phyloP scores from a whole-genome alignment of 129 eudicot genomes.

The Arctium lappa region DNA sequence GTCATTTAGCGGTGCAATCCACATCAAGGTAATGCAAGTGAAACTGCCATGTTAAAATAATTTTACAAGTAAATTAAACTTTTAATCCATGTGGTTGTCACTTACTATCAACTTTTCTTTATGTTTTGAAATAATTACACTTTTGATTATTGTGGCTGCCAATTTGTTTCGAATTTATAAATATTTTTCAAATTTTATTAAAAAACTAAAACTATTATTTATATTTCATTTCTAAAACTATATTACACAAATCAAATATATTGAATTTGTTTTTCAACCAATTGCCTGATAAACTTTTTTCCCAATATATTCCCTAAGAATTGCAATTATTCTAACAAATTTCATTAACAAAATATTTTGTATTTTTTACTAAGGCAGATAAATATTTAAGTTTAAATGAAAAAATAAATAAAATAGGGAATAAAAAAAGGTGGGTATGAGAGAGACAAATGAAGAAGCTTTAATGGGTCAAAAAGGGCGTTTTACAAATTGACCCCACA shows the following conservation, averaged over 20 bases:
- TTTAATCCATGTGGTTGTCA: too few relatives aligned
- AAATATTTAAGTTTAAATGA: not conserved
- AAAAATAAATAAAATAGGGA: not conserved
- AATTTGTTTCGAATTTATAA: not conserved
- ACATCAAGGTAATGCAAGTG: too few relatives aligned
- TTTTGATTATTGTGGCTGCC: too few relatives aligned
- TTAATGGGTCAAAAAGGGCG: constrained; percentile 32
- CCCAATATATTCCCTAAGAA: not conserved
- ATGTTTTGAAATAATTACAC: too few relatives aligned
- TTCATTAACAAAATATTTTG: not conserved
- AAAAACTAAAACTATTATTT: not conserved
- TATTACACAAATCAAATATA: not conserved
- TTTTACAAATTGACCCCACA: constrained; percentile 32
- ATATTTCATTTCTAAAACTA: not conserved
- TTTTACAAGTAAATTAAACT: too few relatives aligned
- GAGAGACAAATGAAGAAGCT: constrained; percentile 30
- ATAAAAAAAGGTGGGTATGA: constrained; percentile 21
- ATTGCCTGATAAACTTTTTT: not conserved
- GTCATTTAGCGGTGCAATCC: not conserved
- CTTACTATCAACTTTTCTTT: too few relatives aligned
- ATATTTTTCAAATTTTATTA: not conserved
- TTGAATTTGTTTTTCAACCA: not conserved
- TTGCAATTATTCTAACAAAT: not conserved
- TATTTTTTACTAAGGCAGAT: not conserved
- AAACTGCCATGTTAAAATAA: too few relatives aligned